Evolutionary conservation across 345 rosid species (phyloP), one percentile per base, ranked within the genome.

Genomic region (Pseudoturritis turrita): DNA sequence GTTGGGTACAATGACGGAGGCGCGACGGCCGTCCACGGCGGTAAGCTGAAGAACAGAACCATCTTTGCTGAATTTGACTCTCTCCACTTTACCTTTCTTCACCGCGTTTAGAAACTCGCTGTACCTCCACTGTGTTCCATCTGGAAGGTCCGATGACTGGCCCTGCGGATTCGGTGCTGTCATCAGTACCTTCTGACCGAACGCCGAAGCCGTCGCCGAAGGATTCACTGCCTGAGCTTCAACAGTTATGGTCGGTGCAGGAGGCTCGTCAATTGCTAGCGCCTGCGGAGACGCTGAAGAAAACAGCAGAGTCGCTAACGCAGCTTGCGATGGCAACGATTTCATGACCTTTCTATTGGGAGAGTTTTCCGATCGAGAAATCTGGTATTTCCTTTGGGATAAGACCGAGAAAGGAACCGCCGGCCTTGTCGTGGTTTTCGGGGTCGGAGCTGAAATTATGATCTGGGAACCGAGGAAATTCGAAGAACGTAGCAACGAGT

Each of bases 71-170:
- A 89, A 89, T 18, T 89, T 85, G 15, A 89, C 96, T 52, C 92
- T 79, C 70, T 89, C 92, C 17, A 89, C 88, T 58, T 85, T 85
- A 22, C 96, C 96, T 56, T 84, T 85, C 81, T 83, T 89, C 50
- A 89, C 96, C 0, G 96, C 91, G 71, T 83, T 89, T 36, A 89
- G 71, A 52, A 89, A 87, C 81, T 89, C 96, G 74, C 90, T 89
- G 92, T 89, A 89, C 1, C 92, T 80, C 90, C 96, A 89, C 62
- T 87, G 88, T 15, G 68, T 79, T 12, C 96, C 87, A 17, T 89
- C 92, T 4, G 96, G 95, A 44, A 88, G 81, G 54, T 86, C 95
- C 5, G 91, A 62, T 43, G 86, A 70, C 28, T 79, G 83, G 14
- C 86, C 51, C 10, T 71, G 69, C 7, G 69, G 89, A 36, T 76